These are phyloP conservation scores for Pythium scleroteichum DNA, from an alignment of 352 stramenopile species.

Conservation along the genomic window DNA sequence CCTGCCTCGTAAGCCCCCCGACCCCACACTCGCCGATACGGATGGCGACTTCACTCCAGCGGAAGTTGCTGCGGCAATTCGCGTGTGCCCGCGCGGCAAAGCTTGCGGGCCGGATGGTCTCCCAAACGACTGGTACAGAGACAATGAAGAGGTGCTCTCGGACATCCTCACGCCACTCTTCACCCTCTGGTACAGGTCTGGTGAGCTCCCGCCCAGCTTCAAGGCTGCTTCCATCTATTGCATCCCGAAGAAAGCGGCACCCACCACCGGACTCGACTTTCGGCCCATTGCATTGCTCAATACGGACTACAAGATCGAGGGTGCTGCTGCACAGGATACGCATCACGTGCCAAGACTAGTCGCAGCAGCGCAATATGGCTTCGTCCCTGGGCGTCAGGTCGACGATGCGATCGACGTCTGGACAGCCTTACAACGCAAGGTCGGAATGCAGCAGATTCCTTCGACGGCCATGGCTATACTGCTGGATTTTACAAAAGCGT, in stretches of 20 bases:
- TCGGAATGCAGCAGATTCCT: neutral
- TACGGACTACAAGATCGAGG: conserved; percentile 4
- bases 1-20: too few species aligned
- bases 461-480: neutral
- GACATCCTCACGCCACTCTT: neutral
- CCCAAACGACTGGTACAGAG: conserved; percentile 3
- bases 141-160: neutral
- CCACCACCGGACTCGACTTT: neutral
- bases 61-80: too few species aligned
- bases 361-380: neutral
- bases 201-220: neutral
- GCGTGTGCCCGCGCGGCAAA: too few species aligned
- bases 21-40: too few species aligned
- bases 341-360: neutral
- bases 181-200: neutral
- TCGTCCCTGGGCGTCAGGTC: neutral
- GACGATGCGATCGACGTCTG: conserved; percentile 1
- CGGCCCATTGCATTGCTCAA: neutral
- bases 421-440: neutral
- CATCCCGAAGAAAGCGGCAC: neutral
- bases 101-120: neutral
- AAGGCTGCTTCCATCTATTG: neutral
- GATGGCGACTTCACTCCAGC: too few species aligned
- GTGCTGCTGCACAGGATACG: neutral
- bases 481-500: conserved; percentile 1